A percentile compares a stretch with the other conserved stretches of the same genome.
Evolutionary conservation across 495 filamentous ascomycete species (phyloP).

Genomic region (Penicillium dipodomyicola): DNA sequence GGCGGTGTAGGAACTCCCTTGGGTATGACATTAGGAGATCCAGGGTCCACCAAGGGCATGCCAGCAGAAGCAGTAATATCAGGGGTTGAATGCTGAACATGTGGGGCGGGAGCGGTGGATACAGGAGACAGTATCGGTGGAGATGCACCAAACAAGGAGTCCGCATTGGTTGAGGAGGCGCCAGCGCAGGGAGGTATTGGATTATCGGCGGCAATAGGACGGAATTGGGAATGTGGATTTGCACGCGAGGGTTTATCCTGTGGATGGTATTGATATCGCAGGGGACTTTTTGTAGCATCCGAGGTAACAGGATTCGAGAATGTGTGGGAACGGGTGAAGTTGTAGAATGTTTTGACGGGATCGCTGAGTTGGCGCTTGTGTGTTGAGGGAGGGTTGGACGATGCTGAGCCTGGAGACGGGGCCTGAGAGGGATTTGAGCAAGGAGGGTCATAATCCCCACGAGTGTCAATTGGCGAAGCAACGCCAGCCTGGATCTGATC

Average conservation of each 20-base stretch:
- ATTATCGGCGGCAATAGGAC: slow-evolving; percentile 16
- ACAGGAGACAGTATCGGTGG: slow-evolving; percentile 13
- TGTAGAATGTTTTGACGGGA: slow-evolving; percentile 41
- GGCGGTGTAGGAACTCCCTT: slow-evolving; percentile 39
- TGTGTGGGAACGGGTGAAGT: slow-evolving; percentile 39
- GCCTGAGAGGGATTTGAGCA: slow-evolving; percentile 12
- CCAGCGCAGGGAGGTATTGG: neutral
- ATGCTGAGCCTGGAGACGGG: slow-evolving; percentile 10
- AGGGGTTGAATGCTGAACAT: slow-evolving; percentile 7
- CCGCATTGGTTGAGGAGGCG: slow-evolving; percentile 17
- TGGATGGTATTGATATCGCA: slow-evolving; percentile 28
- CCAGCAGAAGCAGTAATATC: slow-evolving; percentile 3
- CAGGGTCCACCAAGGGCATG: slow-evolving; percentile 27
- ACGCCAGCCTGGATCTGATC: slow-evolving; percentile 44
- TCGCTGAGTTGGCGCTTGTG: slow-evolving; percentile 24
- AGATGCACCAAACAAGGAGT: slow-evolving; percentile 14
- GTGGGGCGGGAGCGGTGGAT: slow-evolving; percentile 8
- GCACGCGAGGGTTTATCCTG: slow-evolving; percentile 11
- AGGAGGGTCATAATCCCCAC: slow-evolving; percentile 13
- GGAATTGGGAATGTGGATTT: slow-evolving; percentile 13
- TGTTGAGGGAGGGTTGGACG: neutral
- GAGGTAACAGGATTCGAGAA: slow-evolving; percentile 25
- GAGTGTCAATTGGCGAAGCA: slow-evolving; percentile 24
- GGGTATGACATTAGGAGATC: slow-evolving; percentile 21
- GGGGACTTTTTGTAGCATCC: slow-evolving; percentile 22